Base-by-base conservation (phyloP, 139 green algal genomes). In the Volvox africanus region DNA sequence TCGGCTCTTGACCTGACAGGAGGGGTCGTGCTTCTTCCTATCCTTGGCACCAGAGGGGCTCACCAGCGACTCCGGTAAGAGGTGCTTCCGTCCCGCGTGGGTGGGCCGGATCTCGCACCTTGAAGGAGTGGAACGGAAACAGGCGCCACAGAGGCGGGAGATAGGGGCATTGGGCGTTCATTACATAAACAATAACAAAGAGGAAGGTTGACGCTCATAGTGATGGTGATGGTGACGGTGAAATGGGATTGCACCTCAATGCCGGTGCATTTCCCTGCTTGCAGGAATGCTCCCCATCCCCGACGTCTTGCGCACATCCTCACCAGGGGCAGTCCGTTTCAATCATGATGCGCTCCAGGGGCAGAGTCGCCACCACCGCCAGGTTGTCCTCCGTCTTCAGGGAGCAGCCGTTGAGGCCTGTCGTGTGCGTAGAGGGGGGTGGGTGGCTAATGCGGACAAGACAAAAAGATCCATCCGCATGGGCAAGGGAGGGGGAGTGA, bases 261-360 rank as follows among this genome's bases (percentile, higher is more conserved):
- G n/a, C n/a, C n/a, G n/a, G n/a, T n/a, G n/a, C n/a, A n/a, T n/a
- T n/a, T n/a, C n/a, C n/a, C n/a, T n/a, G n/a, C n/a, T n/a, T n/a
- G n/a, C n/a, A n/a, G n/a, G n/a, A n/a, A n/a, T n/a, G n/a, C n/a
- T n/a, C 33, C 16, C 36, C 78, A 24, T 61, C 76, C 1, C 33
- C 28, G 16, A n/a, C 71, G 2, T 80, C 37, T 19, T 73, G 71
- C 32, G 37, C 78, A 13, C 78, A 14, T 73, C 22, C 96, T 84
- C 97, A 99, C 93, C 97, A 99, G 0, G 97, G 97, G 68, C 92
- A 94, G 93, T 99, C 97, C 26, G 97, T 99, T 87, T 99, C 97
- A 0, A 99, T 61, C 91, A 99, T 93, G n/a, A 99, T 77, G 12
- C 97, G 92, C 30, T 96, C 95, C 50, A 94, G 30, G 0, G 97